phyloP scores from a whole-genome alignment of 1,284 basidiomycete species.

The Tylopilus orsonianus region DNA sequence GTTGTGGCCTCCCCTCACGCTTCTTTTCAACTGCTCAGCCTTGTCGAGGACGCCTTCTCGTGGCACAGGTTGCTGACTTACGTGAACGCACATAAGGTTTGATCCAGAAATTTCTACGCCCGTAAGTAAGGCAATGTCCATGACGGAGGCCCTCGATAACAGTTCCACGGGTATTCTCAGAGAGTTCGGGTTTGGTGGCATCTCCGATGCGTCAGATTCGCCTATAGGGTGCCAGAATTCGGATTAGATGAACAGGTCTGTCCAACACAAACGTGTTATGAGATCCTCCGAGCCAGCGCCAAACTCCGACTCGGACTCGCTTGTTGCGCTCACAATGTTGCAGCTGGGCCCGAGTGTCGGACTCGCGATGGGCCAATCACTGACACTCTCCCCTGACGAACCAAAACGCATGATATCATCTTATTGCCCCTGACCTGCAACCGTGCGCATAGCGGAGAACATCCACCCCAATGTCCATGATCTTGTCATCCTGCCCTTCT shows the following conservation, averaged over 20 bases:
- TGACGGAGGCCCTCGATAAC: constrained; percentile 5
- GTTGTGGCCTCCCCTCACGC: constrained; percentile 5
- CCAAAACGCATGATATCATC: constrained; percentile 6
- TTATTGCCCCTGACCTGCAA: constrained; percentile 5
- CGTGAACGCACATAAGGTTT: constrained; percentile 22
- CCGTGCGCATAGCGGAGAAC: constrained; percentile 1
- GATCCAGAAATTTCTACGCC: constrained; percentile 6
- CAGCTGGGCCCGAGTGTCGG: neutral
- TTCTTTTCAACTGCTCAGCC: constrained; percentile 9
- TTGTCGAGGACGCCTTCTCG: constrained; percentile 3
- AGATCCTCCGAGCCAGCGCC: neutral
- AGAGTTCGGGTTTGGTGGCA: constrained; percentile 14
- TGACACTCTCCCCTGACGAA: constrained; percentile 1
- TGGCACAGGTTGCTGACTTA: constrained; percentile 9
- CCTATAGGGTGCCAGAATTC: neutral
- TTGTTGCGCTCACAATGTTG: constrained; percentile 8
- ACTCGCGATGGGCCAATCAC: constrained; percentile 9
- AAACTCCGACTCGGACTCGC: constrained; percentile 19
- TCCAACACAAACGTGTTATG: neutral
- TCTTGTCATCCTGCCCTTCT: neutral
- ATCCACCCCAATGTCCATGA: neutral
- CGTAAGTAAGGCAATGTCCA: constrained; percentile 3
- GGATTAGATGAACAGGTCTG: constrained; percentile 1
- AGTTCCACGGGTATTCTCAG: constrained; percentile 10
- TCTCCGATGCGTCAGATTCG: constrained; percentile 24